Evolutionary conservation across 2,329 filamentous ascomycete species (phyloP), one percentile per base, ranked within the genome.

Genomic region (Intubia oerlemansii): DNA sequence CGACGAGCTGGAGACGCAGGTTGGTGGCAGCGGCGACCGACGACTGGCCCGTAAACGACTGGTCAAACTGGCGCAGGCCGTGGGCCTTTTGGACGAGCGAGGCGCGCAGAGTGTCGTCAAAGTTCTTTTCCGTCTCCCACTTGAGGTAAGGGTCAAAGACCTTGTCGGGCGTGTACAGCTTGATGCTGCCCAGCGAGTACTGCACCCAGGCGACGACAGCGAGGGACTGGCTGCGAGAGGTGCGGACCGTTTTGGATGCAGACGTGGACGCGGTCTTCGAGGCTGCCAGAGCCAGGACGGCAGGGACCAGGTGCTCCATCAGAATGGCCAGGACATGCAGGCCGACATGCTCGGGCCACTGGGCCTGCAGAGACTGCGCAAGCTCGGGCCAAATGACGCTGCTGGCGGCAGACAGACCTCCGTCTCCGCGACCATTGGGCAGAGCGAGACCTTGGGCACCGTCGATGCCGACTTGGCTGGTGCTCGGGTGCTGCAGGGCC

Each of bases 81-180:
- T 57, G 41, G 2, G 81, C 56, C 33, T 68, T 69, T 5, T 51
- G 43, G 10, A 56, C 46, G 2, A 91, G 49, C 8, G 59, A 53
- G 4, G 45, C 38, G 26, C 65, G 61, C 22, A 76, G 57, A 32
- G 69, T 55, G 24, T 56, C 45, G 30, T 62, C 57, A 30, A 62
- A 65, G 24, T 60, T 54, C 13, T 67, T 63, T 39, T 81, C 72
- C 12, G 92, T 62, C 29, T 64, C 56, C 5, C 66, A 64, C 29
- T 63, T 57, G 33, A 72, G 55, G 34, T 72, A 65, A 2, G 88
- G 88, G 46, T 98, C 88, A 41, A 85, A 88, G 4, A 77, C 64
- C 38, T 74, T 72, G 46, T 91, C 75, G 0, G 90, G 84, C 3
- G 95, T 70, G 43, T 85, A 93, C 3, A 93, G 58, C 36, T 66